Evolutionary conservation across 2,329 filamentous ascomycete species (phyloP), one percentile per base, ranked within the genome.

Genomic region (Microdochium trichocladiopsis): DNA sequence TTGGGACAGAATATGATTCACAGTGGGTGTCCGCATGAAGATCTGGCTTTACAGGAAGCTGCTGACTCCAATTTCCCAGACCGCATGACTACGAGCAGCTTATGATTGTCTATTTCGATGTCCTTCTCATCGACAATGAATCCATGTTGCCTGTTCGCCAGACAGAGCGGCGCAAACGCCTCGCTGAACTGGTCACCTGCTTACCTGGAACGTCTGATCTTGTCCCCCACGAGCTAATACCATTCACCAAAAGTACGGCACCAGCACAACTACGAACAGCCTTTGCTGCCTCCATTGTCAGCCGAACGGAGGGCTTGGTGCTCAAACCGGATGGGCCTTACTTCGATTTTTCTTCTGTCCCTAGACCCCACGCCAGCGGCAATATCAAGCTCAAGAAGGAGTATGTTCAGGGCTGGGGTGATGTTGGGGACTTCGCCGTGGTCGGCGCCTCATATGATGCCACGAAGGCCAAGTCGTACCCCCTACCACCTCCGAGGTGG

Each of bases 331-430:
- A 90, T 54, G 82, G 87, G 23, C 83, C 90, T 0, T 96, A 95
- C 63, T 88, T 95, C 56, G 73, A 81, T 52, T 80, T 77, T 57
- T 63, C 56, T 25, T 61, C 61, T 47, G 60, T 57, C 47, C 59
- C 60, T 43, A 58, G 69, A 59, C 56, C 74, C 25, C 72, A 71
- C 53, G 63, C 67, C 2, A 72, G 72, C 14, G 75, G 72, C 52
- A 87, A 83, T 64, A 88, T 96, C 61, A 96, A 96, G 68, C 68
- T 96, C 43, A 96, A 96, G 67, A 90, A 90, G 61, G 89, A 94
- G 61, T 95, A 95, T 60, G 80, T 95, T 36, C 76, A 79, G 24
- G 83, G 83, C 2, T 82, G 93, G 63, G 90, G 90, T 1, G 91
- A 95, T 55, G 82, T 90, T 25, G 88, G 88, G 10, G 92, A 96